Evolutionary conservation across 2,329 filamentous ascomycete genomes (phyloP).

Genomic region (Phyllosticta paracitricarpa): DNA sequence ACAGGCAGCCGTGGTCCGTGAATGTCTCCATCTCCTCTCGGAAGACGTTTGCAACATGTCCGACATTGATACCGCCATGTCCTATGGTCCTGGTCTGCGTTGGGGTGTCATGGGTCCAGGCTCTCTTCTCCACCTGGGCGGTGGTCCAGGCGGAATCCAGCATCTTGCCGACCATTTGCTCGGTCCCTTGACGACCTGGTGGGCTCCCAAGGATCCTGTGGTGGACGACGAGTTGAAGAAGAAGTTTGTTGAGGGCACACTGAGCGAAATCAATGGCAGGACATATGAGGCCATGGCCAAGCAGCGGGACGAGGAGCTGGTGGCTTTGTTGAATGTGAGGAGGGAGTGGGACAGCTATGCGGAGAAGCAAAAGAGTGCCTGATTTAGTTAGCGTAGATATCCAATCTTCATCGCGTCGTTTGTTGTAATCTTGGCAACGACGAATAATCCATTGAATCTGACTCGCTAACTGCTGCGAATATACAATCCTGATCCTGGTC

Average conservation of each 20-base stretch:
- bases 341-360: conserved; percentile 13
- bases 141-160: conserved; percentile 15
- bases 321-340: conserved; percentile 13
- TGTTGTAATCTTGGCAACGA: too few relatives aligned
- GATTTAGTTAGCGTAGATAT: background rate
- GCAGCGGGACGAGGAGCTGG: conserved; percentile 15
- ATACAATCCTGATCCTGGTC: too few relatives aligned
- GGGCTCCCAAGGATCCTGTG: conserved; percentile 12
- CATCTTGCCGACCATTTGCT: conserved; percentile 15
- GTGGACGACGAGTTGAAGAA: conserved; percentile 14
- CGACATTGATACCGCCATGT: conserved; percentile 15
- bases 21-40: conserved; percentile 13
- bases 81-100: conserved; percentile 13
- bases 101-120: conserved; percentile 17
- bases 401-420: background rate
- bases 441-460: too few relatives aligned
- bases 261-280: conserved; percentile 12
- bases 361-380: background rate
- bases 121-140: conserved; percentile 13
- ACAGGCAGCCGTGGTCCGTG: conserved; percentile 21
- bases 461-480: too few relatives aligned
- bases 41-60: conserved; percentile 13
- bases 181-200: conserved; percentile 15
- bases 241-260: conserved; percentile 14
- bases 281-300: conserved; percentile 11